Evolutionary conservation across 2,329 filamentous ascomycete species (phyloP), one percentile per base, ranked within the genome.

Genomic region (Penicillium fuscoglaucum): DNA sequence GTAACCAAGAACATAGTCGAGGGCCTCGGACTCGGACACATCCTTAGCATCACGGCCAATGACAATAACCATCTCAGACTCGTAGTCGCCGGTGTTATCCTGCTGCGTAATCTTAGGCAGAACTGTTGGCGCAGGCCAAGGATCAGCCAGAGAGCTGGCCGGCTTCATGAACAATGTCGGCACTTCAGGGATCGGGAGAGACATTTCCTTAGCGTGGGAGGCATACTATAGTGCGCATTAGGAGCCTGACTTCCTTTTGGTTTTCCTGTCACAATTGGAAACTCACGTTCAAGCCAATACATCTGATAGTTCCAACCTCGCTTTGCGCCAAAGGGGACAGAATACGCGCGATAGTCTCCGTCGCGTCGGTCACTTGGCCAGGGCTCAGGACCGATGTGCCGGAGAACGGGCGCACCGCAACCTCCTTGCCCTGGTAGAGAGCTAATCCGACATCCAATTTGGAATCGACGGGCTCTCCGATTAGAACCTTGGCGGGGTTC

Each of bases 1-100:
- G 69, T 89, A 89, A 29, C 86, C 86, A 2, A 88, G 80, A 5
- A 89, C 79, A 65, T 87, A 86, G 61, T 82, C 78, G 51, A 84
- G 68, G 6, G 84, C 84, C 29, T 87, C 79, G 0, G 75, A 78
- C 63, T 85, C 83, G 46, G 78, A 74, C 10, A 86, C 83, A 62
- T 87, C 84, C 65, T 81, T 82, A 40, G 76, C 76, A 35, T 76
- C 79, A 70, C 72, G 78, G 33, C 82, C 82, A 44, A 87, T 80
- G 13, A 87, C 77, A 31, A 86, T 79, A 13, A 80, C 83, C 51
- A 87, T 77, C 71, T 87, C 84, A 3, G 82, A 81, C 69, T 86
- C 83, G 68, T 84, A 85, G 71, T 86, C 85, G 45, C 81, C 82
- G 24, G 81, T 80, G 70, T 83, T 80, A 52, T 83, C 80, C 15